Base-by-base conservation (phyloP, 1,139 yeast genomes). In the Scheffersomyces lignicola region DNA sequence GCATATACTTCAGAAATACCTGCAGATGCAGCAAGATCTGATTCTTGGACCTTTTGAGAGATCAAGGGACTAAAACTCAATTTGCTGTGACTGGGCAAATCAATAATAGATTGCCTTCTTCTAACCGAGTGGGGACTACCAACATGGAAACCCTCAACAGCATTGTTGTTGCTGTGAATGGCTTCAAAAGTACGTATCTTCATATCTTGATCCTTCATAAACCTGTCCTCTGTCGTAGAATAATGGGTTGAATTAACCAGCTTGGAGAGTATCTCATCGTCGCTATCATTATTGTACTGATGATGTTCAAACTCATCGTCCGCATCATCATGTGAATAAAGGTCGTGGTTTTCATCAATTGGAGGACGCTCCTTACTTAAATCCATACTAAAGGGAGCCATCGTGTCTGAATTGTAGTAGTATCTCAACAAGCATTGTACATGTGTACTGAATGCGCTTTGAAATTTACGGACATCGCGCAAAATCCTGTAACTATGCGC, bases 161-260 rank as follows among this genome's bases (percentile, higher is more conserved):
- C 34, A 14, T 46, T 32, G 20, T 48, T 35, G 36, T 43, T 52
- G 48, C 33, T 45, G 33, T 67, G 71, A 32, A 76, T 60, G 5
- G 80, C 80, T 45, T 74, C 78, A 41, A 84, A 67, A 0, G 92
- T 87, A 44, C 74, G 70, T 36, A 79, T 57, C 51, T 83, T 84
- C 45, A 88, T 81, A 45, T 83, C 89, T 42, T 83, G 80, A 39
- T 82, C 88, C 52, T 76, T 76, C 49, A 82, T 67, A 49, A 72
- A 69, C 49, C 70, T 72, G 48, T 85, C 94, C 49, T 86, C 90
- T 2, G 80, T 75, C 38, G 81, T 71, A 1, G 90, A 78, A 50
- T 67, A 81, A 52, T 78, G 82, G 1, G 83, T 69, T n/a, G 76
- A 66, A 35, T 56, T 63, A 44, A 51, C 54, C 1, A 71, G 60